Conservation (phyloP, 306 rosid genomes). For the Acacia crassicarpa region DNA sequence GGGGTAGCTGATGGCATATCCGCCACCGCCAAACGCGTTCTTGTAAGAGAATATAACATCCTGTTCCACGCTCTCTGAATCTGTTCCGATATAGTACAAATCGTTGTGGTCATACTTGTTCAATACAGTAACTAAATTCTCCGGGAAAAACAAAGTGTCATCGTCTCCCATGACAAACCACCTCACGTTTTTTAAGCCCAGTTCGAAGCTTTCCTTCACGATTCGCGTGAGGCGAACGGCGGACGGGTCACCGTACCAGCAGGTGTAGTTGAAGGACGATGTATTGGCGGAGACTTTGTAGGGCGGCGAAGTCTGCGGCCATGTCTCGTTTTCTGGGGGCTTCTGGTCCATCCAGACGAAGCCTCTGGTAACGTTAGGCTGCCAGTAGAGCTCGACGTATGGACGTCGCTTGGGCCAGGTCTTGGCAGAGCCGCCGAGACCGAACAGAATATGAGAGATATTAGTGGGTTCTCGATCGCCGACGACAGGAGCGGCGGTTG, state of each 20-base stretch:
- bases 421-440: slow-evolving; percentile 54
- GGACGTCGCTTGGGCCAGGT: slow-evolving; percentile 54
- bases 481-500: neutral
- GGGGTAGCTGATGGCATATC: slow-evolving; percentile 53
- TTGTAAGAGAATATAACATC: slow-evolving; percentile 39
- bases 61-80: slow-evolving; percentile 63
- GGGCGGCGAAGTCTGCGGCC: slow-evolving; percentile 48
- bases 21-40: slow-evolving; percentile 57
- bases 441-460: slow-evolving; percentile 63
- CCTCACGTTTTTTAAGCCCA: slow-evolving; percentile 40
- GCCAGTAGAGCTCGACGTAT: slow-evolving; percentile 72
- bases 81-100: slow-evolving; percentile 55
- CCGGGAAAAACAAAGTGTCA: slow-evolving; percentile 51
- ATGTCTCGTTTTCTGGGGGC: slow-evolving; percentile 31
- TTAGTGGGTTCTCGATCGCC: slow-evolving; percentile 35
- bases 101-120: slow-evolving; percentile 52
- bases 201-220: slow-evolving; percentile 55
- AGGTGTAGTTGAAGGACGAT: slow-evolving; percentile 46
- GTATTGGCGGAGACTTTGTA: slow-evolving; percentile 44
- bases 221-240: slow-evolving; percentile 48
- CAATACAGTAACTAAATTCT: slow-evolving; percentile 45
- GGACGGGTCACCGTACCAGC: slow-evolving; percentile 40
- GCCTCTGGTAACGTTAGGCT: slow-evolving; percentile 45
- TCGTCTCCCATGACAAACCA: slow-evolving; percentile 74
- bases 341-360: slow-evolving; percentile 62